These are phyloP conservation scores for Pleurotus tuoliensis DNA, from an alignment of 768 basidiomycete species.

Conservation along the genomic window DNA sequence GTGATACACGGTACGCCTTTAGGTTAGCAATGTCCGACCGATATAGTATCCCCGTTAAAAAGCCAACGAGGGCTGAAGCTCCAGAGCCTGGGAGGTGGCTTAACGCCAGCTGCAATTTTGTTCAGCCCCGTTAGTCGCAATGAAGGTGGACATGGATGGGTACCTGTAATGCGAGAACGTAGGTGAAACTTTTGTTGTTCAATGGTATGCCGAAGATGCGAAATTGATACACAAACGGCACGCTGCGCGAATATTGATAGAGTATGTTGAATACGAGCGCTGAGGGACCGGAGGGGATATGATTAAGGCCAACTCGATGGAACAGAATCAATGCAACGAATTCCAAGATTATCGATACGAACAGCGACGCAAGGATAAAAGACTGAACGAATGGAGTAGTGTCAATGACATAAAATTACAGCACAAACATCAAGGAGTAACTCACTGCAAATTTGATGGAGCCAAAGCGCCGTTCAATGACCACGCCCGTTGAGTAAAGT, in stretches of 20 bases:
- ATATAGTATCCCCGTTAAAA: constrained; percentile 73
- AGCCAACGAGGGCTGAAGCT: constrained; percentile 57
- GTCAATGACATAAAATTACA: constrained; percentile 1
- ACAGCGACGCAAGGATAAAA: constrained; percentile 63
- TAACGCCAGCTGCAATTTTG: constrained; percentile 53
- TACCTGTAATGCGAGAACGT: constrained; percentile 73
- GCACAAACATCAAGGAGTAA: not conserved
- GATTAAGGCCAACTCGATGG: constrained; percentile 64
- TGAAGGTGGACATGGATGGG: no score
- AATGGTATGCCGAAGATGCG: constrained; percentile 70
- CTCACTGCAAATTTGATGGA: constrained; percentile 83
- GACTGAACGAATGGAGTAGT: constrained; percentile 48
- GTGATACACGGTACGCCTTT: constrained; percentile 76
- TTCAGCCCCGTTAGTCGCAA: no score
- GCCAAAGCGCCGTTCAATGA: constrained; percentile 83
- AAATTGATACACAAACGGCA: constrained; percentile 75
- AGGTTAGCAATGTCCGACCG: constrained; percentile 78
- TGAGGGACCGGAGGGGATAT: constrained; percentile 74
- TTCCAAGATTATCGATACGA: constrained; percentile 66
- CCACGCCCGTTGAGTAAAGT: constrained; percentile 65
- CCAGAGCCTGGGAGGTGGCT: constrained; percentile 65
- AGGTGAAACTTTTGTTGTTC: constrained; percentile 73
- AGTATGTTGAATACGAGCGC: constrained; percentile 73
- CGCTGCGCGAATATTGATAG: constrained; percentile 78
- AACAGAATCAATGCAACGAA: constrained; percentile 63